A percentile compares a stretch with the other conserved stretches of the same genome.
phyloP scores from a whole-genome alignment of 306 rosid species.

The Ormosia semicastrata region DNA sequence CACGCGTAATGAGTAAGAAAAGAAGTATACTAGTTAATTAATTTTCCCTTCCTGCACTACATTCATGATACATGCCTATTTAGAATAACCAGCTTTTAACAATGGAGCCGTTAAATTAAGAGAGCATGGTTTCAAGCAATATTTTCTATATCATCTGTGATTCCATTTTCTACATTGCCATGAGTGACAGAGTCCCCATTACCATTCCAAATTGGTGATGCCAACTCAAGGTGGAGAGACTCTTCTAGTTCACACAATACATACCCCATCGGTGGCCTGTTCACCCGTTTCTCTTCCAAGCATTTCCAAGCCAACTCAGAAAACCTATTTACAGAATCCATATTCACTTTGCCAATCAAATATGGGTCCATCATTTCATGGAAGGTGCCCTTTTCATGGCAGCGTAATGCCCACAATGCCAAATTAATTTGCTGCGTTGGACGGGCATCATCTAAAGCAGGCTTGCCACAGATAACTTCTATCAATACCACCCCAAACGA shows the following conservation, averaged over 20 bases:
- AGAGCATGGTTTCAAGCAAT: not conserved
- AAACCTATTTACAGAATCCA: slow-evolving; percentile 23
- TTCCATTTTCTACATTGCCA: not conserved
- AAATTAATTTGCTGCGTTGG: slow-evolving; percentile 30
- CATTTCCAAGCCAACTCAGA: slow-evolving; percentile 30
- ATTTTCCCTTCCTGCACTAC: too few species aligned
- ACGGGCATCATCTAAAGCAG: slow-evolving; percentile 32
- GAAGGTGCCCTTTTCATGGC: not conserved
- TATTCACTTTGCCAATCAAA: not conserved
- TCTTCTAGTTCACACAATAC: slow-evolving; percentile 22
- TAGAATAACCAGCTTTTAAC: not conserved
- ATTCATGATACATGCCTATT: not conserved
- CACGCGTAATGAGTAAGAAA: too few species aligned
- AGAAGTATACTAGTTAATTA: too few species aligned
- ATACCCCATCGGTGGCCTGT: slow-evolving; percentile 30
- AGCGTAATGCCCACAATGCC: slow-evolving; percentile 39
- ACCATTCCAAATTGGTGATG: not conserved
- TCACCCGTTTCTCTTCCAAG: slow-evolving; percentile 15
- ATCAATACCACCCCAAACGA: slow-evolving; percentile 48
- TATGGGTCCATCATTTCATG: slow-evolving; percentile 10
- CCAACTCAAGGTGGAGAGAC: slow-evolving; percentile 25
- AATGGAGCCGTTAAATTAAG: not conserved
- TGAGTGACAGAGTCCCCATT: not conserved
- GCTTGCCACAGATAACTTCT: slow-evolving; percentile 42
- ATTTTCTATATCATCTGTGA: not conserved